Conservation (phyloP, 202 grass and related monocot genomes). For the Hordeum pubiflorum region DNA sequence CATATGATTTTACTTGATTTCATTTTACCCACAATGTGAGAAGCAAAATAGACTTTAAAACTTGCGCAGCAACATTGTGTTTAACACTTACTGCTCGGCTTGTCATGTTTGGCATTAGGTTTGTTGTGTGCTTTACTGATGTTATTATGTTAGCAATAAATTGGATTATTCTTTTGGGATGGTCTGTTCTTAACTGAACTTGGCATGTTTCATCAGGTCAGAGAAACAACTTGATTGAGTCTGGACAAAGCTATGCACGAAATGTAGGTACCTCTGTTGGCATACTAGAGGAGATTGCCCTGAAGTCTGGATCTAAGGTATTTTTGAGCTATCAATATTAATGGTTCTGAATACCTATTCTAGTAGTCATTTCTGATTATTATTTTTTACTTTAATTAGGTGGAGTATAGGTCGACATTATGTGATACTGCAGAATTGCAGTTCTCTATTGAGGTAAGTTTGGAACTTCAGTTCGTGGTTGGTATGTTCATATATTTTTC, state of each 20-base stretch:
- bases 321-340: slow-evolving; percentile 11
- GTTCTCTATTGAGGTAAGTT: slow-evolving; percentile 81
- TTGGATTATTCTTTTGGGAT: neutral
- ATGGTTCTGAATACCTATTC: slow-evolving; percentile 6
- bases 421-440: slow-evolving; percentile 62
- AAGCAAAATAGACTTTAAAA: neutral
- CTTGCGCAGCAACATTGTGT: neutral
- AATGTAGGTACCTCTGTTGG: slow-evolving; percentile 38
- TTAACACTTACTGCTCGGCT: neutral
- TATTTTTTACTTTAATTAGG: slow-evolving; percentile 47
- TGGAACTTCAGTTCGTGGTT: slow-evolving; percentile 7
- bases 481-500: slow-evolving; percentile 4
- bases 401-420: slow-evolving; percentile 66
- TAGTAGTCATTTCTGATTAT: slow-evolving; percentile 1
- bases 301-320: slow-evolving; percentile 91
- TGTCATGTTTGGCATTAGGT: neutral
- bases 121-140: neutral
- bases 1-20: neutral
- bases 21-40: neutral
- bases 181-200: slow-evolving; percentile 14
- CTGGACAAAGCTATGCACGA: slow-evolving; percentile 37
- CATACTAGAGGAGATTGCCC: slow-evolving; percentile 66
- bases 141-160: neutral
- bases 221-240: slow-evolving; percentile 32
- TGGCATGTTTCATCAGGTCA: slow-evolving; percentile 37